A percentile compares a stretch with the other conserved stretches of the same genome.
Evolutionary conservation across 2,329 filamentous ascomycete genomes (phyloP).

Genomic region (Periconia sp.): DNA sequence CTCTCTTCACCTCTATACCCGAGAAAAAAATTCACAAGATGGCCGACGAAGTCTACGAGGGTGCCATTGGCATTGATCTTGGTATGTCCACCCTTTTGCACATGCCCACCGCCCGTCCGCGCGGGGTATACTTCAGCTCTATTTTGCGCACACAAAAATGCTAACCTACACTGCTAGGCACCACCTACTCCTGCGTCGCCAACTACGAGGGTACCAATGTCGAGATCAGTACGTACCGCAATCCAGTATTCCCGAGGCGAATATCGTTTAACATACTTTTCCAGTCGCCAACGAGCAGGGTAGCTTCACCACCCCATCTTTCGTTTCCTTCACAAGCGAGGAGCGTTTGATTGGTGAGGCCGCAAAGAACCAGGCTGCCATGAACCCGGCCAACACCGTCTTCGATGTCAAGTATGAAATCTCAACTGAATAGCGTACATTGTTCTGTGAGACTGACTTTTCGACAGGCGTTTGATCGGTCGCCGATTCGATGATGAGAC

Average conservation of each 20-base stretch:
- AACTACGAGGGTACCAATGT: constrained; percentile 99
- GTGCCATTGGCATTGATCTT: constrained; percentile 99
- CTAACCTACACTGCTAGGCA: constrained; percentile 64
- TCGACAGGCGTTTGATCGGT: constrained; percentile 86
- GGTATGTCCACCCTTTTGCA: constrained; percentile 57
- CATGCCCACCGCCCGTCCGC: constrained; percentile 19
- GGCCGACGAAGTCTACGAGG: constrained; percentile 98
- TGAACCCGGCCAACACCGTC: constrained; percentile 98
- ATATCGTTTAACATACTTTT: constrained; percentile 21
- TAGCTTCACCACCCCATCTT: constrained; percentile 97
- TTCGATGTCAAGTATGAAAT: constrained; percentile 96
- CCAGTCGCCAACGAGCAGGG: constrained; percentile 98
- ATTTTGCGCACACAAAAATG: constrained; percentile 9
- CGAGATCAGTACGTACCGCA: constrained; percentile 77
- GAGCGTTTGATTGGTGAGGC: constrained; percentile 99
- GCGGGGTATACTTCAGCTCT: background rate
- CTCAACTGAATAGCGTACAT: background rate
- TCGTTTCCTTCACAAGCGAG: constrained; percentile 98
- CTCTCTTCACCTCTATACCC: constrained; percentile 26
- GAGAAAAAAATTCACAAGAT: constrained; percentile 59
- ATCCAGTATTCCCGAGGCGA: constrained; percentile 3
- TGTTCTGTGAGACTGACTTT: constrained; percentile 31
- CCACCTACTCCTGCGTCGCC: constrained; percentile 99
- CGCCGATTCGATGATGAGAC: constrained; percentile 92
- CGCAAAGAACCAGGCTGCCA: constrained; percentile 99